phyloP scores from a whole-genome alignment of 2,329 filamentous ascomycete species.

The Hypoxylon sp. region DNA sequence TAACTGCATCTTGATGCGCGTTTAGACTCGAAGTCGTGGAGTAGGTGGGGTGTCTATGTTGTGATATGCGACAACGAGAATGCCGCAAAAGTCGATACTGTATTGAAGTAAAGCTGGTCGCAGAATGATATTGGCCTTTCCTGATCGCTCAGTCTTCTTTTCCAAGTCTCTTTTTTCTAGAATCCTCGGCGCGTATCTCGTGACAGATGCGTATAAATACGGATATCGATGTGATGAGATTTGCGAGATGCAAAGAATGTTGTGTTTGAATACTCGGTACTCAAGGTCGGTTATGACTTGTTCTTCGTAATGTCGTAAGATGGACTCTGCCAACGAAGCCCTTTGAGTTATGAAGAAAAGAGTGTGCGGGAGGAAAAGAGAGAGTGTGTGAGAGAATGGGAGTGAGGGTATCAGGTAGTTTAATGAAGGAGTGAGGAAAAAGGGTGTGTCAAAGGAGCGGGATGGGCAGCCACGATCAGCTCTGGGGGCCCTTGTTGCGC shows the following conservation, averaged over 20 bases:
- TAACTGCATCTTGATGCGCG: slow-evolving; percentile 59
- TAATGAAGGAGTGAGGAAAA: slow-evolving; percentile 48
- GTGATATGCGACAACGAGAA: slow-evolving; percentile 27
- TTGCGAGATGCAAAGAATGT: slow-evolving; percentile 47
- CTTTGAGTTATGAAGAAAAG: slow-evolving; percentile 45
- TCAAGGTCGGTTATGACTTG: slow-evolving; percentile 39
- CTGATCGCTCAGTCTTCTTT: slow-evolving; percentile 30
- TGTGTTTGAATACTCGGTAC: slow-evolving; percentile 52
- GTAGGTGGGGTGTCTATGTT: slow-evolving; percentile 10
- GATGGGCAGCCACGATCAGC: slow-evolving; percentile 37
- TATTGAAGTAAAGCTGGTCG: slow-evolving; percentile 7
- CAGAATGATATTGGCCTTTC: slow-evolving; percentile 22
- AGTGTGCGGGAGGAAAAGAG: slow-evolving; percentile 28
- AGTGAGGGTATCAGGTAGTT: slow-evolving; percentile 40
- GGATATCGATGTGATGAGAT: slow-evolving; percentile 35
- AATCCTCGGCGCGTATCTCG: slow-evolving; percentile 44
- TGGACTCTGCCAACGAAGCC: slow-evolving; percentile 56
- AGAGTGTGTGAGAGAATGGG: slow-evolving; percentile 30
- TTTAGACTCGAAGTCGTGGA: slow-evolving; percentile 20
- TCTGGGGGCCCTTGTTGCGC: slow-evolving; percentile 32
- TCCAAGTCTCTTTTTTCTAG: slow-evolving; percentile 35
- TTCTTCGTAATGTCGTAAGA: slow-evolving; percentile 50
- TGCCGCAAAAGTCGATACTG: slow-evolving; percentile 33
- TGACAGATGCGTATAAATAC: slow-evolving; percentile 40
- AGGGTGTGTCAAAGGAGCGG: slow-evolving; percentile 41